phyloP scores from a whole-genome alignment of 2,329 filamentous ascomycete genomes.

The Diaporthe longicolla region DNA sequence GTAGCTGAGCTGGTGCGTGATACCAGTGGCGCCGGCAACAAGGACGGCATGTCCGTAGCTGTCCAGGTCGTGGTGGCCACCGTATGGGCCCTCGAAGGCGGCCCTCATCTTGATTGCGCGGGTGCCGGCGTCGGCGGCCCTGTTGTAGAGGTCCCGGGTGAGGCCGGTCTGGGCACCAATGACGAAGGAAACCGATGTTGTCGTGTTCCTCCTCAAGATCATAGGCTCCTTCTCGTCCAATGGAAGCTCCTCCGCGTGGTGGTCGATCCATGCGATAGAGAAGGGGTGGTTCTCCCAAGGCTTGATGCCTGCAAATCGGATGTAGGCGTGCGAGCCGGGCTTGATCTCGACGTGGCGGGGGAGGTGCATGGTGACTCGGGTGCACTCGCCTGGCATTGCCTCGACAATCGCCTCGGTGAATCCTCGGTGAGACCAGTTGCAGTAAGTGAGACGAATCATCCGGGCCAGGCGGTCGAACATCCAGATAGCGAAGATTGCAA shows the following conservation, averaged over 20 bases:
- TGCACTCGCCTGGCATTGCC: slow-evolving; percentile 77
- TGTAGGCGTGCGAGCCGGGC: slow-evolving; percentile 81
- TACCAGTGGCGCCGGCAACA: slow-evolving; percentile 92
- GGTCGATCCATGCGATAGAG: slow-evolving; percentile 81
- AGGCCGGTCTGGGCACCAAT: slow-evolving; percentile 91
- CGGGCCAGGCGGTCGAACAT: slow-evolving; percentile 77
- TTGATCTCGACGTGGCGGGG: slow-evolving; percentile 76
- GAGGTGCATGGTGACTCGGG: slow-evolving; percentile 78
- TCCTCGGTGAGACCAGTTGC: slow-evolving; percentile 73
- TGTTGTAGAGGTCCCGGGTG: slow-evolving; percentile 84
- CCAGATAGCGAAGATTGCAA: slow-evolving; percentile 84
- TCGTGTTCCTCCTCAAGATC: slow-evolving; percentile 51
- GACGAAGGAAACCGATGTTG: slow-evolving; percentile 80
- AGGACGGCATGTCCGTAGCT: slow-evolving; percentile 94
- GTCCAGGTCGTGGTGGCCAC: slow-evolving; percentile 84
- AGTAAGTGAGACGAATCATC: slow-evolving; percentile 73
- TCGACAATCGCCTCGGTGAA: slow-evolving; percentile 77
- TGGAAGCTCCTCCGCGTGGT: slow-evolving; percentile 59
- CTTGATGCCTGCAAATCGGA: slow-evolving; percentile 77
- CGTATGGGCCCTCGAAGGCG: slow-evolving; percentile 91
- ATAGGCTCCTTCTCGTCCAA: slow-evolving; percentile 57
- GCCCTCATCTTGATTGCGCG: slow-evolving; percentile 75
- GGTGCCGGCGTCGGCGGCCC: slow-evolving; percentile 68
- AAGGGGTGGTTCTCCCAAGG: slow-evolving; percentile 84
- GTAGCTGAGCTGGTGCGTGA: slow-evolving; percentile 94